phyloP scores from a whole-genome alignment of 805 yeast genomes.

The Isabelozyma rhagii region DNA sequence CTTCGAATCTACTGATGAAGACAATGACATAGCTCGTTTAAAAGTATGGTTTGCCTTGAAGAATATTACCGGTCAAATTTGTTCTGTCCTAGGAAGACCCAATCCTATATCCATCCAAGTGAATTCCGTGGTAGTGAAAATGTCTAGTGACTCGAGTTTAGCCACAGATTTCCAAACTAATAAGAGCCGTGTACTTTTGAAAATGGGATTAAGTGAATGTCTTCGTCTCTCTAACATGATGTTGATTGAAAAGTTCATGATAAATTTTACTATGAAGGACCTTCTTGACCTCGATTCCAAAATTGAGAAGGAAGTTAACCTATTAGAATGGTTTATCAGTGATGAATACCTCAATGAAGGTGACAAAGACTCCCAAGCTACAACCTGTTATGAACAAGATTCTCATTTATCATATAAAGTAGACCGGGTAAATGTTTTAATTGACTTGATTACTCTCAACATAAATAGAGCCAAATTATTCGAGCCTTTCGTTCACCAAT shows the following conservation, averaged over 20 bases:
- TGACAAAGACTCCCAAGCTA: conserved; percentile 4
- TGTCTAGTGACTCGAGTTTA: conserved; percentile 12
- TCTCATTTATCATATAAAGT: conserved; percentile 18
- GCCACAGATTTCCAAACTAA: conserved; percentile 14
- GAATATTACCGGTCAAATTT: conserved; percentile 45
- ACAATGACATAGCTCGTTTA: conserved; percentile 31
- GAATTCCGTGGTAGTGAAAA: conserved; percentile 23
- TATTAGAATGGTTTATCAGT: conserved; percentile 23
- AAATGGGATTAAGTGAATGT: conserved; percentile 49
- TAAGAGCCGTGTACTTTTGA: conserved; percentile 31
- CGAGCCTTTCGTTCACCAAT: conserved; percentile 46
- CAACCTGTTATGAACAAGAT: conserved; percentile 13
- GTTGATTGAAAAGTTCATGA: conserved; percentile 50
- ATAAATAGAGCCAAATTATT: conserved; percentile 50
- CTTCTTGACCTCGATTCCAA: conserved; percentile 37
- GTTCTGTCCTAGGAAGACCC: conserved; percentile 53
- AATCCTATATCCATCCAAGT: conserved; percentile 49
- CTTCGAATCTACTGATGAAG: conserved; percentile 31
- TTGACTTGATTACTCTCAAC: conserved; percentile 46
- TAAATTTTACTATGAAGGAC: conserved; percentile 40
- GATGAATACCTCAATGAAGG: conserved; percentile 6
- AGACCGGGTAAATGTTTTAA: conserved; percentile 32
- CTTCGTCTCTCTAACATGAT: conserved; percentile 46
- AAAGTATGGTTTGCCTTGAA: conserved; percentile 51
- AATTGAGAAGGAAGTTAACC: conserved; percentile 41